A percentile compares a stretch with the other conserved stretches of the same genome.
These are phyloP conservation scores for Candida xiaguanensis DNA, from an alignment of 805 yeast genomes.

Conservation along the genomic window DNA sequence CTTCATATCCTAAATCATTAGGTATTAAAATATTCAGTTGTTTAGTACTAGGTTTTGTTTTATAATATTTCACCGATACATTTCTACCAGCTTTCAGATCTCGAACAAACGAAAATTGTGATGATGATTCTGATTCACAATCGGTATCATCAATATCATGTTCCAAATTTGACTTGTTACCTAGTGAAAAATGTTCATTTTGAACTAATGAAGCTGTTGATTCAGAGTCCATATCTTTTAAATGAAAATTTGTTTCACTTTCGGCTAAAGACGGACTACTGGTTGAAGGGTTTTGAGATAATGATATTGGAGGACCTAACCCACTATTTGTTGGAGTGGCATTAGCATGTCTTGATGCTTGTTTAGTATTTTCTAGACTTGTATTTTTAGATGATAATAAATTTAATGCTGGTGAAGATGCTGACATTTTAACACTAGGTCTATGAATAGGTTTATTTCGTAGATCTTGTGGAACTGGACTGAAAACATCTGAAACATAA, in stretches of 20 bases:
- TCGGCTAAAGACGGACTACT: slow-evolving; percentile 7
- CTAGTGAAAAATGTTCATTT: background rate
- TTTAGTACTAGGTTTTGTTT: slow-evolving; percentile 19
- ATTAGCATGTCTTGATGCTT: background rate
- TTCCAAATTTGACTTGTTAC: background rate
- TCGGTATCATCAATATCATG: slow-evolving; percentile 4
- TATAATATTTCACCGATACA: slow-evolving; percentile 42
- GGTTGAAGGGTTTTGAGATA: background rate
- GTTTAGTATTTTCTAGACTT: background rate
- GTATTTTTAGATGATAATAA: background rate
- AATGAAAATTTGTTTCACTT: slow-evolving; percentile 12
- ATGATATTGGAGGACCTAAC: slow-evolving; percentile 7
- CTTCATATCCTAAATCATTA: slow-evolving; percentile 28
- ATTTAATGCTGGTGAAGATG: slow-evolving; percentile 4
- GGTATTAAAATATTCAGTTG: slow-evolving; percentile 22
- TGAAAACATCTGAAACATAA: background rate
- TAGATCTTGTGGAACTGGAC: background rate
- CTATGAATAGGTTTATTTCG: background rate
- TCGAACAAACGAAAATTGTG: slow-evolving; percentile 40
- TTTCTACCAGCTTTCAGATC: slow-evolving; percentile 41
- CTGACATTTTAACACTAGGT: background rate
- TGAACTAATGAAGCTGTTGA: background rate
- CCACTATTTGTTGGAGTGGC: background rate
- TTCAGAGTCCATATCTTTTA: slow-evolving; percentile 10
- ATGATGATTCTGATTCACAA: slow-evolving; percentile 22